These are phyloP conservation scores for Debaryomyces nepalensis DNA, from an alignment of 1,139 yeast genomes.

Conservation along the genomic window DNA sequence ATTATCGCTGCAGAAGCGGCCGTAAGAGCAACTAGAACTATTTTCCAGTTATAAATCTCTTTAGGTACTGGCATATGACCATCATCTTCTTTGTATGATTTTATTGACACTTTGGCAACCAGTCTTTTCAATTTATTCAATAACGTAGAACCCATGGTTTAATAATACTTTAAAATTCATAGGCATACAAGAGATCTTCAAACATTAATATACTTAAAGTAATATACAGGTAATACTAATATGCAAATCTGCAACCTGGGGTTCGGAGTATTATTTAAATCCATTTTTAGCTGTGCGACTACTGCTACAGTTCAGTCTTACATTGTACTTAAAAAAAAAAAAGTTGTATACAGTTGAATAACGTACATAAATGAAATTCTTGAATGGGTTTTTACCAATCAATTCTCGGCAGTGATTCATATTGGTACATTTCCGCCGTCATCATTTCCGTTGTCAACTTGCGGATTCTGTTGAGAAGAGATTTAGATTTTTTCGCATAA, in stretches of 20 bases:
- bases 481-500: not conserved
- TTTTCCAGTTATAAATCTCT: conserved; percentile 29
- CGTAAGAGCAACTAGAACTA: conserved; percentile 29
- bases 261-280: conserved; percentile 3
- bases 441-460: too few relatives aligned
- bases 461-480: not conserved
- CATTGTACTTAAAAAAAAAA: too few relatives aligned
- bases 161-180: too few relatives aligned
- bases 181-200: not conserved
- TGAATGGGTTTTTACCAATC: too few relatives aligned
- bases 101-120: conserved; percentile 16
- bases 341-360: not conserved
- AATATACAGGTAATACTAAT: not conserved
- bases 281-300: not conserved
- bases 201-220: not conserved
- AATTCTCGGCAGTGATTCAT: too few relatives aligned
- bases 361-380: too few relatives aligned
- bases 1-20: conserved; percentile 39
- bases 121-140: conserved; percentile 12
- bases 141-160: too few relatives aligned
- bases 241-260: not conserved
- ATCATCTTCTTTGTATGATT: conserved; percentile 17
- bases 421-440: too few relatives aligned
- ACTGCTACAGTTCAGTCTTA: too few relatives aligned
- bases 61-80: conserved; percentile 22